A percentile compares a stretch with the other conserved stretches of the same genome.
phyloP scores from a whole-genome alignment of 768 basidiomycete species.

The Paxillus ammoniavirescens region DNA sequence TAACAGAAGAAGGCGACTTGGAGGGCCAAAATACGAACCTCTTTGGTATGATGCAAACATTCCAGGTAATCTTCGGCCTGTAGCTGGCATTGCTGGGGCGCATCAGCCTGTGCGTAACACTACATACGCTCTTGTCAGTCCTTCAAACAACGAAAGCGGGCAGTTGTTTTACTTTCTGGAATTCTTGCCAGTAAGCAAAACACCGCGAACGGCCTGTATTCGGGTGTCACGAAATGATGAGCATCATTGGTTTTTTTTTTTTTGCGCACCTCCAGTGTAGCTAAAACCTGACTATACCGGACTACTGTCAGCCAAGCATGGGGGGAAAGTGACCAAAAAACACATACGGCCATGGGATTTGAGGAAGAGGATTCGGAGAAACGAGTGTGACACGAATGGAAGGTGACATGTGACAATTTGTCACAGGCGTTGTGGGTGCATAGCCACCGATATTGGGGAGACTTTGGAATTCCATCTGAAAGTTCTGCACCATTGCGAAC shows the following conservation, averaged over 20 bases:
- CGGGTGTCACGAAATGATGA: slow-evolving; percentile 4
- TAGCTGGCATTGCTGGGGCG: slow-evolving; percentile 66
- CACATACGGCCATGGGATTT: slow-evolving; percentile 39
- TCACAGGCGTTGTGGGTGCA: slow-evolving; percentile 11
- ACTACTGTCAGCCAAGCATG: slow-evolving; percentile 10
- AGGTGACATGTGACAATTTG: slow-evolving; percentile 6
- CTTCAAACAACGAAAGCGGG: not conserved
- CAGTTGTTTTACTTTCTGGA: slow-evolving; percentile 53
- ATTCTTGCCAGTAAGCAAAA: slow-evolving; percentile 92
- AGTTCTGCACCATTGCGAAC: not conserved
- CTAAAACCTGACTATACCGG: slow-evolving; percentile 58
- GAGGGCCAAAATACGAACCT: slow-evolving; percentile 50
- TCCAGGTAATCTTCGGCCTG: slow-evolving; percentile 87
- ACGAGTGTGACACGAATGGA: slow-evolving; percentile 17
- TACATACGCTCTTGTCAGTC: slow-evolving; percentile 28
- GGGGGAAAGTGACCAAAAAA: not conserved
- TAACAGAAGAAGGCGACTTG: not conserved
- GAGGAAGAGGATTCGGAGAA: slow-evolving; percentile 6
- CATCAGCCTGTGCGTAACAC: slow-evolving; percentile 85
- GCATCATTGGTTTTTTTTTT: not conserved
- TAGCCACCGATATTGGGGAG: slow-evolving; percentile 15
- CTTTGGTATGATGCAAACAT: slow-evolving; percentile 86
- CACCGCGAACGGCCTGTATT: slow-evolving; percentile 75
- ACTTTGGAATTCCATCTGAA: not conserved
- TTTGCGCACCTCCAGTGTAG: slow-evolving; percentile 55